Base-by-base conservation (phyloP, 2,329 filamentous ascomycete species). In the Alternaria panax region DNA sequence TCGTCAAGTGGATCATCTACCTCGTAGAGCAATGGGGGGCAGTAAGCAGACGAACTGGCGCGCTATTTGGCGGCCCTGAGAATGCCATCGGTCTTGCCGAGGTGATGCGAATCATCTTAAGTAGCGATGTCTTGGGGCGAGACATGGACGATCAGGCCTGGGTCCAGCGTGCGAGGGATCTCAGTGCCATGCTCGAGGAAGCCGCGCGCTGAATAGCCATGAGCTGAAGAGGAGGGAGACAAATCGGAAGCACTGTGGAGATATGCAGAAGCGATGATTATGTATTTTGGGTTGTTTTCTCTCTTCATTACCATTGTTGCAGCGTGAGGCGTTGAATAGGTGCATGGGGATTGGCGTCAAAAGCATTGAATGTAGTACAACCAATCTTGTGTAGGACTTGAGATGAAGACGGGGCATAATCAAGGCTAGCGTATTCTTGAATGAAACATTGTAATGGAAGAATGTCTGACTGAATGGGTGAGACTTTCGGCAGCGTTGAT, bases 1-100 rank as follows among this genome's bases (percentile, higher is more conserved):
- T 91, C 7, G 86, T 86, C 3, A 82, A 82, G 25, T 87, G 90
- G 73, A 83, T 90, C 41, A 76, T 90, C 0, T 88, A 89, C 66
- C 77, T 88, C 3, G 80, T 88, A 4, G 79, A 84, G 57, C 79
- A 82, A 55, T 92, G 90, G 90, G 86, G 84, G 65, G 79, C 83
- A 50, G 81, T 85, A 14, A 87, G 84, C 48, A 79, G 85, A 58
- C 80, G 86, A 25, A 79, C 82, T 9, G 83, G 83, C 2, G 75
- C 81, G 7, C 73, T 86, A 11, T 90, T 88, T 67, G 88, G 88
- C 12, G 85, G 86, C 51, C 85, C 88, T 40, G 81, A 84, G 54
- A 86, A 87, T 62, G 84, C 85, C 4, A 78, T 80, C 40, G 75
- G 77, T 24, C 75, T 82, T 7, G 65, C 70, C 12, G 77, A 79